Base-by-base conservation (phyloP, 169 alveolate genomes). In the Cryptosporidium sp. region DNA sequence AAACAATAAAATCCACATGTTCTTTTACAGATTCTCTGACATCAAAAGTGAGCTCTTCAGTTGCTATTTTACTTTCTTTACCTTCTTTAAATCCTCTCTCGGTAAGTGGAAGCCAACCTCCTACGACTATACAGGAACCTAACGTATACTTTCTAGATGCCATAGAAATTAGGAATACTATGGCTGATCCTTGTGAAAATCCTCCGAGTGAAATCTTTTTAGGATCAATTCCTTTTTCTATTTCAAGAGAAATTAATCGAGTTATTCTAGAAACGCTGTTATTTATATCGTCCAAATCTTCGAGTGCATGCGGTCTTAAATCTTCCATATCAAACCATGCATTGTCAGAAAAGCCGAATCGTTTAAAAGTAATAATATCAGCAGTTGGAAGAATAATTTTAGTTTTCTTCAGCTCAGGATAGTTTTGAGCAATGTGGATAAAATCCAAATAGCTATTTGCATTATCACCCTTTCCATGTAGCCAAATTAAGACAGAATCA, bases 261-360 rank as follows among this genome's bases (percentile, higher is more conserved):
- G 53, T 62, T 21, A 80, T 61, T 33, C 89, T 60, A 18, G 89
- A 80, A 21, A 65, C 73, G 12, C 70, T 29, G 1, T 62, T 80
- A 33, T 62, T 62, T 9, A 80, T 60, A 39, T 67, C 80, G 29
- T 80, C 89, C 26, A 65, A 23, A 44, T 80, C 67, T 62, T 80
- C 89, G 9, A 65, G 5, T 37, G 69, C 52, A 18, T 35, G 8
- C 12, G 45, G 39, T 14, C 23, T 23, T 7, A 80, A 80, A 44
- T 62, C 62, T 31, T 48, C 73, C 89, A 80, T 80, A 62, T 80
- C 89, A 48, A 80, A 80, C 89, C 89, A 80, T n/a, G 89, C 89
- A 62, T 26, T 42, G 31, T 62, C 73, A 14, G 45, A 44, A 42
- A 37, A 23, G 7, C 89, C 89, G 39, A 80, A 42, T 44, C 35